Evolutionary conservation across 2,329 filamentous ascomycete species (phyloP).

Genomic region (Exophiala viscosa): DNA sequence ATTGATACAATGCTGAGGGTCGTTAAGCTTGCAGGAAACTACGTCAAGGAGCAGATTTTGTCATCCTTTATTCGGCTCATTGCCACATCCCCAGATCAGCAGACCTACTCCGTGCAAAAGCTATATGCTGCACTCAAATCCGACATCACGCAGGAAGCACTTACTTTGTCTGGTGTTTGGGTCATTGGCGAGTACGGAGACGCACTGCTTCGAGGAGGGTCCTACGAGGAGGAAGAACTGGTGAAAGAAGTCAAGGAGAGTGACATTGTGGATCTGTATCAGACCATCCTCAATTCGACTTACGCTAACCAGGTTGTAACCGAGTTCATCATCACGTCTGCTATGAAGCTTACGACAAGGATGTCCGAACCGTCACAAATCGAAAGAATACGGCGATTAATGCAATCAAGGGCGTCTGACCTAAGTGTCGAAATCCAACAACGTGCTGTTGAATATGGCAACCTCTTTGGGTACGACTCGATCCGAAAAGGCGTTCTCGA

Average conservation of each 20-base stretch:
- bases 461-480: constrained; percentile 86
- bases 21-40: constrained; percentile 88
- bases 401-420: constrained; percentile 76
- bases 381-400: constrained; percentile 74
- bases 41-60: constrained; percentile 95
- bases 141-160: constrained; percentile 93
- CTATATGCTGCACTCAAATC: constrained; percentile 86
- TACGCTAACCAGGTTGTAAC: constrained; percentile 88
- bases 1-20: constrained; percentile 96
- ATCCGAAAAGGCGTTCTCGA: constrained; percentile 87
- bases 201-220: constrained; percentile 77
- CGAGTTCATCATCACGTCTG: constrained; percentile 91
- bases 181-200: constrained; percentile 97
- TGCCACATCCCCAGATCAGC: constrained; percentile 87
- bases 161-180: constrained; percentile 92
- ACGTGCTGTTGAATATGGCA: constrained; percentile 89
- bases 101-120: constrained; percentile 96
- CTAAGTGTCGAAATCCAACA: constrained; percentile 95
- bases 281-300: constrained; percentile 86
- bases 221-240: constrained; percentile 91
- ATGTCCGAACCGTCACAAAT: constrained; percentile 80
- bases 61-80: constrained; percentile 95
- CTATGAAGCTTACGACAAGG: constrained; percentile 91
- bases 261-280: constrained; percentile 90
- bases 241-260: constrained; percentile 78